Conservation (phyloP, 1,284 basidiomycete species). For the Puccinia hordei region DNA sequence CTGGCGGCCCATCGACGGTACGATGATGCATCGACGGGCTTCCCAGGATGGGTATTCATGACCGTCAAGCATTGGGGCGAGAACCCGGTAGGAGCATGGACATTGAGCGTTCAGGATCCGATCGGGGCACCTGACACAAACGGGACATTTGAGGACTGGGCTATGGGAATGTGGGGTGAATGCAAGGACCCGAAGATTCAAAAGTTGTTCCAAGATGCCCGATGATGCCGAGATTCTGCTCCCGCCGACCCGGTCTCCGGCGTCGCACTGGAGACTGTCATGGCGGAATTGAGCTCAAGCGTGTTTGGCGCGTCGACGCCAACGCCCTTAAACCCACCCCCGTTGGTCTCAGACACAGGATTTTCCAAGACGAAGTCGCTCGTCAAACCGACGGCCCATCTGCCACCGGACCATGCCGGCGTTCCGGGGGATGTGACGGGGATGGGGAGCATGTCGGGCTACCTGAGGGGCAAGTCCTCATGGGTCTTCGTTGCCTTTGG, state of each 20-base stretch:
- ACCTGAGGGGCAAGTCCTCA: constrained; percentile 50
- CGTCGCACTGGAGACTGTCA: constrained; percentile 59
- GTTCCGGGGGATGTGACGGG: constrained; percentile 52
- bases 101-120: constrained; percentile 71
- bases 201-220: constrained; percentile 65
- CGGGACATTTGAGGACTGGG: constrained; percentile 88
- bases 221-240: constrained; percentile 61
- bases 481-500: constrained; percentile 50
- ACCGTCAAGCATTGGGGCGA: constrained; percentile 97
- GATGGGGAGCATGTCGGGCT: constrained; percentile 43
- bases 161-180: constrained; percentile 91
- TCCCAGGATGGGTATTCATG: constrained; percentile 96
- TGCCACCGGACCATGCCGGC: constrained; percentile 80
- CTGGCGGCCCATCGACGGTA: constrained; percentile 73
- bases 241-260: constrained; percentile 55
- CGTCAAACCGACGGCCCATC: constrained; percentile 80
- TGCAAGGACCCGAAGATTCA: constrained; percentile 72
- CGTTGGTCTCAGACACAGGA: constrained; percentile 55
- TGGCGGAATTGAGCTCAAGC: constrained; percentile 55
- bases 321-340: constrained; percentile 28
- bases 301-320: constrained; percentile 35
- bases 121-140: constrained; percentile 61
- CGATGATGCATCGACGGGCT: constrained; percentile 74
- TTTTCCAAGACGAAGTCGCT: constrained; percentile 66
- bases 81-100: constrained; percentile 89